Base-by-base conservation (phyloP, 2,329 filamentous ascomycete genomes). In the Arthroderma uncinatum region DNA sequence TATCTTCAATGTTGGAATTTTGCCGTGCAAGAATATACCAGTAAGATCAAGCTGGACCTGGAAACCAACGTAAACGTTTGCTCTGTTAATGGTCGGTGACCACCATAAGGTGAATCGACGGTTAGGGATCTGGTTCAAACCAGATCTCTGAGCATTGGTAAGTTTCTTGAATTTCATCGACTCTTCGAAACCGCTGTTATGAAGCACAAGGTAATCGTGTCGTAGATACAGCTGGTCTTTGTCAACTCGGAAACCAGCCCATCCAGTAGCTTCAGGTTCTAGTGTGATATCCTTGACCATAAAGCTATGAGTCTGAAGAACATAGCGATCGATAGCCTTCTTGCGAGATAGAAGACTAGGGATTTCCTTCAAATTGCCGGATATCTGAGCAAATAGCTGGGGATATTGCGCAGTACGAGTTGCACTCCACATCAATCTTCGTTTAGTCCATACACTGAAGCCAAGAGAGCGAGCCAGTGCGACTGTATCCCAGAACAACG, bases 51-150 rank as follows among this genome's bases (percentile, higher is more conserved):
- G 81, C 68, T 98, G 93, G 30, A 98, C 93, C 69, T 97, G 92
- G 85, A 98, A 98, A 84, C 93, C 93, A 62, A 98, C 91, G 65
- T 97, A 97, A 16, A 98, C 93, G 67, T 97, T 96, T 64, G 92
- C 92, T 69, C 92, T 81, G 74, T 95, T 95, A 71, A 95, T 95
- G 0, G 89, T 94, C 0, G 86, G 85, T 0, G 86, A 93, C 93
- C 93, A 98, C 93, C 93, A 98, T 0, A 98, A 76, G 0, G 93
- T 97, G 73, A 98, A 98, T 0, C 93, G 89, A 82, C 93, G 89
- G 70, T 98, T 98, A 0, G 93, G 93, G 69, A 98, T 98, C 68
- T 98, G 93, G 70, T 96, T 97, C 30, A 98, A 73, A 89, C 93
- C 93, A 19, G 89, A 95, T 65, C 93, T 82, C 71, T 98, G 93